Conservation (phyloP, 257 asterid species). For the Ballota nigra region DNA sequence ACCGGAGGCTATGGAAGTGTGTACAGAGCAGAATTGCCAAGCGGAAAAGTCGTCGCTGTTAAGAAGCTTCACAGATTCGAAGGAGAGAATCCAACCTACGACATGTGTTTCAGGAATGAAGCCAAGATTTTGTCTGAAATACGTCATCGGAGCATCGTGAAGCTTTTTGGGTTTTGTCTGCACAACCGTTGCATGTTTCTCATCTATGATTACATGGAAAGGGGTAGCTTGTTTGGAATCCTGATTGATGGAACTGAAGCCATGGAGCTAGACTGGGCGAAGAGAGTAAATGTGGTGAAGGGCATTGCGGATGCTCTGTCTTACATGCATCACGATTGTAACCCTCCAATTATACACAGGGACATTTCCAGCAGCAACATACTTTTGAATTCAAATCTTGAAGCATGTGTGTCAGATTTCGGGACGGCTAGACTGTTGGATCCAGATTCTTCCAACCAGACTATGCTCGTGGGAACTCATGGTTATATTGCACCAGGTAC, state of each 20-base stretch:
- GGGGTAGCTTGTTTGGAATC: background rate
- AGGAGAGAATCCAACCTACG: background rate
- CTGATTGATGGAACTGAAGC: background rate
- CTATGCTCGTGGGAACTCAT: slow-evolving; percentile 16
- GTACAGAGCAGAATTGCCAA: background rate
- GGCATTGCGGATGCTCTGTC: slow-evolving; percentile 14
- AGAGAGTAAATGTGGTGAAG: slow-evolving; percentile 20
- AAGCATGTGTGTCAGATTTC: slow-evolving; percentile 28
- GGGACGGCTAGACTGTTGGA: slow-evolving; percentile 26
- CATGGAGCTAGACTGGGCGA: slow-evolving; percentile 11
- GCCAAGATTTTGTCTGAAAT: background rate
- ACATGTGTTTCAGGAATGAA: background rate
- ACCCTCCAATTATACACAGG: slow-evolving; percentile 25
- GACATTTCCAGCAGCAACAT: slow-evolving; percentile 28
- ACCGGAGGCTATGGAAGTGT: background rate
- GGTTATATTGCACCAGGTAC: slow-evolving; percentile 38
- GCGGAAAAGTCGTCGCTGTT: background rate
- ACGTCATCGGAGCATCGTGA: background rate
- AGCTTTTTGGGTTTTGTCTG: background rate
- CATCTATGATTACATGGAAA: background rate
- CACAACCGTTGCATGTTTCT: background rate
- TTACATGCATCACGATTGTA: slow-evolving; percentile 28
- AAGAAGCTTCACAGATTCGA: background rate
- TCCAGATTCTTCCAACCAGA: slow-evolving; percentile 20
- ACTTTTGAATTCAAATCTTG: slow-evolving; percentile 19